Percentiles rank a stretch among this genome's conserved stretches.
Evolutionary conservation across 495 filamentous ascomycete genomes (phyloP).

Genomic region (Podospora pseudocomata): DNA sequence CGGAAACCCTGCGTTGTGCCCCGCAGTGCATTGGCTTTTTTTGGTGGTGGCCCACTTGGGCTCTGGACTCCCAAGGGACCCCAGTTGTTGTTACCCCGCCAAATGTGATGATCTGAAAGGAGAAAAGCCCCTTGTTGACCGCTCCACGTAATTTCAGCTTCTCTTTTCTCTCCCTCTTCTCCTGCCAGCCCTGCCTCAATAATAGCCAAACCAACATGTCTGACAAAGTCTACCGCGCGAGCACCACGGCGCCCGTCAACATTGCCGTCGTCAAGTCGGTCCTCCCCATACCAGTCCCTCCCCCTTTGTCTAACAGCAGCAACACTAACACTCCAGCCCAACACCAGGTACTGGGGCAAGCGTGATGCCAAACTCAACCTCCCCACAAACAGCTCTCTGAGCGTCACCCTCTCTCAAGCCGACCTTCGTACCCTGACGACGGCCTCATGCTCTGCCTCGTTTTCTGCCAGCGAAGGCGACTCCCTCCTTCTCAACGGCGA

Average conservation of each 20-base stretch:
- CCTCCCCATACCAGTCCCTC: conserved; percentile 1
- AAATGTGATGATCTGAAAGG: conserved; percentile 4
- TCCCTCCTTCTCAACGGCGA: conserved; percentile 80
- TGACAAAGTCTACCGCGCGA: conserved; percentile 72
- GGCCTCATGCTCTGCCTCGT: conserved; percentile 79
- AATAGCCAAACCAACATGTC: conserved; percentile 39
- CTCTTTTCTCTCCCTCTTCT: not conserved
- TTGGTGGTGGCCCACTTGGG: not conserved
- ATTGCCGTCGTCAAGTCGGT: conserved; percentile 96
- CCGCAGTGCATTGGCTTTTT: not conserved
- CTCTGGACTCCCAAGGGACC: not conserved
- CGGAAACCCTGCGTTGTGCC: not conserved
- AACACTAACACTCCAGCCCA: conserved; percentile 12
- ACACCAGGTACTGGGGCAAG: conserved; percentile 91
- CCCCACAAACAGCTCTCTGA: conserved; percentile 95
- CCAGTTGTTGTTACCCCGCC: not conserved
- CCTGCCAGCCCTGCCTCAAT: not conserved
- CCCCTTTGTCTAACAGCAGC: conserved; percentile 18
- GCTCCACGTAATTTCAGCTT: conserved; percentile 1
- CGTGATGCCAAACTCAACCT: conserved; percentile 88
- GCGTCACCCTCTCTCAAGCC: conserved; percentile 88
- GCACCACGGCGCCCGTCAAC: conserved; percentile 95
- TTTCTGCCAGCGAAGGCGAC: conserved; percentile 58
- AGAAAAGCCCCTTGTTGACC: conserved; percentile 6
- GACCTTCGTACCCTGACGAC: conserved; percentile 95